Evolutionary conservation across 2,329 filamentous ascomycete genomes (phyloP).

Genomic region (Curvularia lunata): DNA sequence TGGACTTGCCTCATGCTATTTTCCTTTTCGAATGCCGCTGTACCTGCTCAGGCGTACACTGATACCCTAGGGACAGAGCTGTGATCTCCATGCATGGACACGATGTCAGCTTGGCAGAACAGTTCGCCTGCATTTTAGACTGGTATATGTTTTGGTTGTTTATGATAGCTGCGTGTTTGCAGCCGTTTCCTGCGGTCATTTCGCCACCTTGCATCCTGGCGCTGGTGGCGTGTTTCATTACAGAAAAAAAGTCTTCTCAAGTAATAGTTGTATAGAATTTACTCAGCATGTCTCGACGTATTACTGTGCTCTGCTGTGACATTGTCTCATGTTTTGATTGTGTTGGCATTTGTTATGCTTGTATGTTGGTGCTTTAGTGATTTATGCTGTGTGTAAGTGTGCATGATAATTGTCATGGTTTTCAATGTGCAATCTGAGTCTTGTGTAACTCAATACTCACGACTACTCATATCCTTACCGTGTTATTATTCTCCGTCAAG

Average conservation of each 20-base stretch:
- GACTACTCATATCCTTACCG: too few relatives aligned
- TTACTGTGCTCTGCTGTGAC: not conserved
- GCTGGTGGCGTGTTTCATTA: slow-evolving; percentile 33
- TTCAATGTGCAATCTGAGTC: too few relatives aligned
- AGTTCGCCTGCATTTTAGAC: slow-evolving; percentile 33
- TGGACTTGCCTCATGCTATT: slow-evolving; percentile 19
- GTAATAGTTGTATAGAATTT: slow-evolving; percentile 39
- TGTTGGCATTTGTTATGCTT: not conserved
- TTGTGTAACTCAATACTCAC: too few relatives aligned
- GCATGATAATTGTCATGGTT: too few relatives aligned
- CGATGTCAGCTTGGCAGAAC: slow-evolving; percentile 15
- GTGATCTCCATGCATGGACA: slow-evolving; percentile 23
- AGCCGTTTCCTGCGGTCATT: slow-evolving; percentile 15
- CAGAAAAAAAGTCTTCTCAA: slow-evolving; percentile 34
- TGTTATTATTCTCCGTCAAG: too few relatives aligned
- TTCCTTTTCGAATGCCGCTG: slow-evolving; percentile 12
- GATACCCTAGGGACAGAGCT: slow-evolving; percentile 41
- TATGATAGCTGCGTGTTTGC: slow-evolving; percentile 14
- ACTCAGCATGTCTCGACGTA: slow-evolving; percentile 1
- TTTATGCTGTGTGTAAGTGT: too few relatives aligned
- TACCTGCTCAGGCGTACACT: slow-evolving; percentile 30
- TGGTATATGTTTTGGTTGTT: slow-evolving; percentile 32
- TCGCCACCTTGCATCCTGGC: slow-evolving; percentile 31
- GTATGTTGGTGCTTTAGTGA: not conserved
- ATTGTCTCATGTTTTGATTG: too few relatives aligned